Conservation (phyloP, 345 rosid species). For the Isatis tinctoria region DNA sequence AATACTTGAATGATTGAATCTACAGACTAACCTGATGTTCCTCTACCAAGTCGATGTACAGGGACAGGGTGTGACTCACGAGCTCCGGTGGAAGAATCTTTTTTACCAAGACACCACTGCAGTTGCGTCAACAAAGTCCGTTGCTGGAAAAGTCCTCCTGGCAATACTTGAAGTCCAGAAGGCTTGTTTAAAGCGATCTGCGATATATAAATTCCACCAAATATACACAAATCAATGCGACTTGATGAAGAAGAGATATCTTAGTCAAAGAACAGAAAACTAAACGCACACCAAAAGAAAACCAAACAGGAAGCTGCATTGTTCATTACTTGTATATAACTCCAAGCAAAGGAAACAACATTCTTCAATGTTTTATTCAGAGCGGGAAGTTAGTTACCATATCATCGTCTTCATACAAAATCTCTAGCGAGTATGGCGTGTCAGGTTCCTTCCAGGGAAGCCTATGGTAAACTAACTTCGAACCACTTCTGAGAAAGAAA, state of each 20-base stretch:
- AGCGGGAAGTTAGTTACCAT: slow-evolving; percentile 45
- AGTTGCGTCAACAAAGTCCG: slow-evolving; percentile 77
- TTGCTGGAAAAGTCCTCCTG: slow-evolving; percentile 95
- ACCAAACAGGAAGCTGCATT: not conserved
- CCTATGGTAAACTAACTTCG: slow-evolving; percentile 65
- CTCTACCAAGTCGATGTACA: slow-evolving; percentile 90
- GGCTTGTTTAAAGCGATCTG: slow-evolving; percentile 93
- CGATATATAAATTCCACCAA: slow-evolving; percentile 12
- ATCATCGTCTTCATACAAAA: slow-evolving; percentile 68
- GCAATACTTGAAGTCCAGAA: slow-evolving; percentile 86
- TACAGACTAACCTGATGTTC: slow-evolving; percentile 65
- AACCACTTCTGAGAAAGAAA: slow-evolving; percentile 44
- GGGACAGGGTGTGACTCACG: slow-evolving; percentile 64
- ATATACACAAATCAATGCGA: not conserved
- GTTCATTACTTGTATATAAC: not conserved
- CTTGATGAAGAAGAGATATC: too few relatives aligned
- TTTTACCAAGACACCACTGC: slow-evolving; percentile 51
- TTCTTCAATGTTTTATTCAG: not conserved
- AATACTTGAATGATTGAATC: not conserved
- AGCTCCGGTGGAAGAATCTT: slow-evolving; percentile 24
- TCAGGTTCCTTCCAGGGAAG: slow-evolving; percentile 92
- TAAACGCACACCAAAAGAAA: not conserved
- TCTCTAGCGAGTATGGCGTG: slow-evolving; percentile 47
- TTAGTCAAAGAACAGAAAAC: too few relatives aligned
- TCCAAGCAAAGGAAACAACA: not conserved